Evolutionary conservation across 2,329 filamentous ascomycete species (phyloP).

Genomic region (Venturia carpophila): DNA sequence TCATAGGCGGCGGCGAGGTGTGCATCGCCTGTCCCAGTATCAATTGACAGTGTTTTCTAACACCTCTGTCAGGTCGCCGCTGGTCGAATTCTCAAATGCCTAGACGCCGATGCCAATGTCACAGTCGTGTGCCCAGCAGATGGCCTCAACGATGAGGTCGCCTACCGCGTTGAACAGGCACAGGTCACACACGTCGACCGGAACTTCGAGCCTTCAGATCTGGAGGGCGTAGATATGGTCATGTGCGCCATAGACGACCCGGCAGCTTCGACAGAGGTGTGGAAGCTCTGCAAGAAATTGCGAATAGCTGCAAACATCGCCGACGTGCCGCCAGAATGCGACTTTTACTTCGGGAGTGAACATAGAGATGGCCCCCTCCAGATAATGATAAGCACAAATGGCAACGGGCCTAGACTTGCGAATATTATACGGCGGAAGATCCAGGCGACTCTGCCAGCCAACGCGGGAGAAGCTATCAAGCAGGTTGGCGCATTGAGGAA

Average conservation of each 20-base stretch:
- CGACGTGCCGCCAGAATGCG: slow-evolving; percentile 91
- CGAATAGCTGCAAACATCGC: slow-evolving; percentile 90
- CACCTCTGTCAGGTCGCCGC: slow-evolving; percentile 68
- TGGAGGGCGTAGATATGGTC: slow-evolving; percentile 75
- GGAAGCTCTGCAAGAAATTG: slow-evolving; percentile 82
- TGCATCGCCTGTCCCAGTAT: background rate
- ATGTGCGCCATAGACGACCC: slow-evolving; percentile 91
- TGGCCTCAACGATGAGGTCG: slow-evolving; percentile 83
- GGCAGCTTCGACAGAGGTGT: slow-evolving; percentile 79
- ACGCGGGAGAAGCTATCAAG: slow-evolving; percentile 78
- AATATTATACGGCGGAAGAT: slow-evolving; percentile 80
- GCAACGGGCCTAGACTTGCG: slow-evolving; percentile 85
- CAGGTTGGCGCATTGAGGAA: slow-evolving; percentile 72
- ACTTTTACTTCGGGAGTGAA: slow-evolving; percentile 97
- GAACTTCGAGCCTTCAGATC: slow-evolving; percentile 76
- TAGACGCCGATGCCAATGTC: slow-evolving; percentile 89
- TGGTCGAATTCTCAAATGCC: slow-evolving; percentile 84
- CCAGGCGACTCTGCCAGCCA: slow-evolving; percentile 63
- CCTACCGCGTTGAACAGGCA: slow-evolving; percentile 64
- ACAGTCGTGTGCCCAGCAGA: slow-evolving; percentile 72
- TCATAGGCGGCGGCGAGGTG: slow-evolving; percentile 92
- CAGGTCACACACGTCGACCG: slow-evolving; percentile 70
- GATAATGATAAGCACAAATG: slow-evolving; percentile 98
- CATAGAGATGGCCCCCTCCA: slow-evolving; percentile 92
- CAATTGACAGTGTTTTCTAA: slow-evolving; percentile 9